Conservation (phyloP, 2,329 filamentous ascomycete genomes). For the Didymella sp. region DNA sequence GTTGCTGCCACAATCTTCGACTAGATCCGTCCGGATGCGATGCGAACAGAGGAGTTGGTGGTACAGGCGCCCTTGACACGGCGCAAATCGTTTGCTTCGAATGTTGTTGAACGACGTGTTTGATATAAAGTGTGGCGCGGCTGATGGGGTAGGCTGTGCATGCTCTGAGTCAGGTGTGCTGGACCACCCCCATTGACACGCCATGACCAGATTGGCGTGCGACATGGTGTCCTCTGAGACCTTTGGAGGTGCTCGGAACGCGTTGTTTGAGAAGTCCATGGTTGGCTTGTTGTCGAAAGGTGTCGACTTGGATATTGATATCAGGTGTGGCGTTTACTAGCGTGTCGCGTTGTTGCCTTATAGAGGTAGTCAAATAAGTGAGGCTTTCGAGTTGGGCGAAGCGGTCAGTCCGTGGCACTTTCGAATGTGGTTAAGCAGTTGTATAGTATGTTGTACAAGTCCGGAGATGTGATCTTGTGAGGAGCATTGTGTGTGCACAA, state of each 20-base stretch:
- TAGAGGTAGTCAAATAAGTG: slow-evolving; percentile 1
- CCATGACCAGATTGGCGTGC: slow-evolving; percentile 43
- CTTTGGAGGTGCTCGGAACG: slow-evolving; percentile 29
- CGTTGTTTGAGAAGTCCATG: slow-evolving; percentile 45
- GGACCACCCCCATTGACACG: slow-evolving; percentile 46
- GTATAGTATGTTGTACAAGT: slow-evolving; percentile 23
- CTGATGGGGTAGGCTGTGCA: slow-evolving; percentile 19
- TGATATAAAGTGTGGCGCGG: slow-evolving; percentile 17
- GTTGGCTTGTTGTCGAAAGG: slow-evolving; percentile 1
- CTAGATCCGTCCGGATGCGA: slow-evolving; percentile 45
- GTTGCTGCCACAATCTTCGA: slow-evolving; percentile 46
- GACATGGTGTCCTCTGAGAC: slow-evolving; percentile 44
- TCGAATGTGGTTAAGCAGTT: slow-evolving; percentile 13
- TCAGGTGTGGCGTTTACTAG: slow-evolving; percentile 30
- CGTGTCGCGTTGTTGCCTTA: slow-evolving; percentile 35
- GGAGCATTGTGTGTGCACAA: slow-evolving; percentile 37
- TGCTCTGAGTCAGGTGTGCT: slow-evolving; percentile 31
- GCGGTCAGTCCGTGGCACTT: slow-evolving; percentile 4
- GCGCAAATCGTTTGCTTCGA: slow-evolving; percentile 40
- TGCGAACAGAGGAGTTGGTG: slow-evolving; percentile 48
- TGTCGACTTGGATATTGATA: slow-evolving; percentile 23
- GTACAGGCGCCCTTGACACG: slow-evolving; percentile 46
- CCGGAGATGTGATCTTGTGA: slow-evolving; percentile 25
- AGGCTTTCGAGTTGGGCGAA: slow-evolving; percentile 10
- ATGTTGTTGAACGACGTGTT: slow-evolving; percentile 28